These are phyloP conservation scores for Diplodia sapinea DNA, from an alignment of 2,329 filamentous ascomycete species.

Conservation along the genomic window DNA sequence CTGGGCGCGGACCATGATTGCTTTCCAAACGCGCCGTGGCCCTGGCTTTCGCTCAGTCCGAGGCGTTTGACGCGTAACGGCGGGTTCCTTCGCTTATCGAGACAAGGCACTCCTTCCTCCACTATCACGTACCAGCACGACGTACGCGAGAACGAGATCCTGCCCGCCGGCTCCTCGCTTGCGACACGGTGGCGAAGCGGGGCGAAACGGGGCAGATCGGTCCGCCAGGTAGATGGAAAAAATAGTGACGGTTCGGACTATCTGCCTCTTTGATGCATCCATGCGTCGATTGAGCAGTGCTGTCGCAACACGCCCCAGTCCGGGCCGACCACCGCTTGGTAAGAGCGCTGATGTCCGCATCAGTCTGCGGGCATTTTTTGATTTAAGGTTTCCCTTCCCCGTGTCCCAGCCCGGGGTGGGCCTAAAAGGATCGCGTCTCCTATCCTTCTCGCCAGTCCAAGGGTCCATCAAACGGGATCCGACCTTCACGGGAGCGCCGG, in stretches of 20 bases:
- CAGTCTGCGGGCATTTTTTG: constrained; percentile 12
- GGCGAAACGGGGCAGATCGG: constrained; percentile 20
- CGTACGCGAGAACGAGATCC: constrained; percentile 16
- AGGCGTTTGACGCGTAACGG: constrained; percentile 18
- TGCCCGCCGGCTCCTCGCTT: constrained; percentile 19
- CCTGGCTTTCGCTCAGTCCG: constrained; percentile 3
- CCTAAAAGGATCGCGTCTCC: constrained; percentile 9
- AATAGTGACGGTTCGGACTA: background rate
- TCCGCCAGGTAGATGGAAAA: constrained; percentile 19
- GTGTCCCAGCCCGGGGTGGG: constrained; percentile 20
- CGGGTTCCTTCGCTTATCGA: constrained; percentile 26
- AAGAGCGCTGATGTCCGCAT: constrained; percentile 3
- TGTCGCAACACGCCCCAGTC: constrained; percentile 15
- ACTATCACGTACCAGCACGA: constrained; percentile 13
- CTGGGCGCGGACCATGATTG: background rate
- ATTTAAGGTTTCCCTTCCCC: constrained; percentile 22
- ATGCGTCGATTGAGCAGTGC: constrained; percentile 28
- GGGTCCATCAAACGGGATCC: constrained; percentile 1
- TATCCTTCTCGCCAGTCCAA: background rate
- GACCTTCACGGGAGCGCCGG: background rate
- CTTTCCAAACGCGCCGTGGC: background rate
- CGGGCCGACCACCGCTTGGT: constrained; percentile 16
- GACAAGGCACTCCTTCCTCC: constrained; percentile 25
- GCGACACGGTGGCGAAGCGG: constrained; percentile 8
- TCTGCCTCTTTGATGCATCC: constrained; percentile 17